Base-by-base conservation (phyloP, 495 filamentous ascomycete genomes). In the Xylaria sp. region DNA sequence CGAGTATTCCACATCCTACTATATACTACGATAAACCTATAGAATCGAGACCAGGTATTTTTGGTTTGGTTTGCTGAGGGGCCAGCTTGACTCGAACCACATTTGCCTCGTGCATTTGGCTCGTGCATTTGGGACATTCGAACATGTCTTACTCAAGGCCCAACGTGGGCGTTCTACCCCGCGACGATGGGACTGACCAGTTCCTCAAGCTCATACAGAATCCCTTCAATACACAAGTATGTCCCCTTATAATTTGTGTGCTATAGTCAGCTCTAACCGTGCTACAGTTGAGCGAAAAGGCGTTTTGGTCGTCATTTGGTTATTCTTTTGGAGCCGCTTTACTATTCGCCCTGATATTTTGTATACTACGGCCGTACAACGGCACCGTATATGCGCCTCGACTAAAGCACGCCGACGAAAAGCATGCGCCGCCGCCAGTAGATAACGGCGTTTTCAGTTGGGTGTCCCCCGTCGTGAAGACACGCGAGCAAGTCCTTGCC, bases 381-480 rank as follows among this genome's bases (percentile, higher is more conserved):
- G 86, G 86, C 43, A 80, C 91, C 68, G 92, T 95, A 53, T 96
- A 96, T 78, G 92, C 93, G 0, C 93, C 93, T 35, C 92, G 93
- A 74, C 82, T 93, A 61, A 93, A 92, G 74, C 88, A 93, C 82
- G 90, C 90, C 52, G 91, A 95, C 72, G 84, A 88, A 62, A 92
- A 91, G 80, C 91, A 95, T 82, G 83, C 89, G 33, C 93, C 93
- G 15, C 93, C 93, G 19, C 85, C 86, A 26, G 85, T 95, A 72
- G 90, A 88, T 61, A 93, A 89, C 71, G 91, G 92, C 19, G 75
- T 93, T 43, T 91, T 93, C 73, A 86, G 90, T 58, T 96, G 93
- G 93, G 74, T 93, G 44, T 83, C 83, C 57, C 92, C 93, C 0
- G 83, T 95, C 33, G 75, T 90, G 50, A 85, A 82, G 46, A 90